Conservation (phyloP, 192 early-diverging fungal genomes). For the Linnemannia elongata region DNA sequence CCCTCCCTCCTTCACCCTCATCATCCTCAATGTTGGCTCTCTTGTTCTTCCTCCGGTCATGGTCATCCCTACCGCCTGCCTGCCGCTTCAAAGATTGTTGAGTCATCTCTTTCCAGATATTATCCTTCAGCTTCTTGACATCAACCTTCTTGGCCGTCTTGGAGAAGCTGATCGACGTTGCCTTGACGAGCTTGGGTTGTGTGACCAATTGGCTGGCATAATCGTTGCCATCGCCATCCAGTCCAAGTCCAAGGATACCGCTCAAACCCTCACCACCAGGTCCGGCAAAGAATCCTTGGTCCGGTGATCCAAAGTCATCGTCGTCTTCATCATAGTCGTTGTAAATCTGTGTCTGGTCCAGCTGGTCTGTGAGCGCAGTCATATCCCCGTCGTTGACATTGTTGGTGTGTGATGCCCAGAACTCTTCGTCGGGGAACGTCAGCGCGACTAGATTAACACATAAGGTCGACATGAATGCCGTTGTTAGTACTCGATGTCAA, state of each 20-base stretch:
- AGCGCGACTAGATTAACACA: constrained; percentile 5
- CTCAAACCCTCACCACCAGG: constrained; percentile 49
- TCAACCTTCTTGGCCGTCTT: constrained; percentile 93
- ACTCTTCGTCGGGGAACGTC: constrained; percentile 55
- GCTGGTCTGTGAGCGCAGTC: constrained; percentile 32
- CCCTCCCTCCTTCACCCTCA: constrained; percentile 17
- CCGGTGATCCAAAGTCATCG: constrained; percentile 48
- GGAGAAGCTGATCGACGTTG: constrained; percentile 83
- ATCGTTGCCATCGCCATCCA: constrained; percentile 60
- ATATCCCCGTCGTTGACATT: constrained; percentile 45
- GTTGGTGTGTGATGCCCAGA: constrained; percentile 60
- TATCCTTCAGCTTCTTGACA: constrained; percentile 96
- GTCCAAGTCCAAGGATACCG: constrained; percentile 11
- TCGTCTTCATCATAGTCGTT: constrained; percentile 55
- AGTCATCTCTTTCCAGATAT: constrained; percentile 89
- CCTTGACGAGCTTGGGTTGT: constrained; percentile 75
- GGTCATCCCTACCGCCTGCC: constrained; percentile 23
- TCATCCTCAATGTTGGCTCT: constrained; percentile 26
- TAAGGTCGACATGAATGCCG: background rate
- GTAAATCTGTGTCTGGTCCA: constrained; percentile 58
- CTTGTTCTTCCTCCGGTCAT: constrained; percentile 12
- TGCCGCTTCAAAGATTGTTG: constrained; percentile 38
- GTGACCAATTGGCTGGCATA: constrained; percentile 63
- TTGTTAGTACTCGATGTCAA: background rate
- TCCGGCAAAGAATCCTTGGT: constrained; percentile 46